Percentiles rank a stretch among this genome's conserved stretches.
Conservation (phyloP, 2,329 filamentous ascomycete genomes). For the Pseudogymnoascus sp. region DNA sequence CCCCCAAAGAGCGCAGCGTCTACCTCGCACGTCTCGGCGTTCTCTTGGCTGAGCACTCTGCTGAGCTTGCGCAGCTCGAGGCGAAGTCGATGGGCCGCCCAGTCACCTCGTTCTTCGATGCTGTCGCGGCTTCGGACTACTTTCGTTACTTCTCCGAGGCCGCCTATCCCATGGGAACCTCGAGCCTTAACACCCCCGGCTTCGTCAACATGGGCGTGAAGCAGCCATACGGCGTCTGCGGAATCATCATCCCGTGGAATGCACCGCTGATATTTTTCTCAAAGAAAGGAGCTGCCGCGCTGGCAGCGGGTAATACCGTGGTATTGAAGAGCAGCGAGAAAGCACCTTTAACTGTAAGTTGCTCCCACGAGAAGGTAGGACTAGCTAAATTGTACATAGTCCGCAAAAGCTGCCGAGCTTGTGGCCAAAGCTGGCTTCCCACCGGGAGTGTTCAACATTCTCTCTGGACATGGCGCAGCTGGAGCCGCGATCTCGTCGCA, state of each 20-base stretch:
- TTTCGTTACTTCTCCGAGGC: not conserved
- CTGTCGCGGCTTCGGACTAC: slow-evolving; percentile 6
- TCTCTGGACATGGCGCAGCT: slow-evolving; percentile 44
- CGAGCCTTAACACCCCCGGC: not conserved
- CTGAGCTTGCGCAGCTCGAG: slow-evolving; percentile 38
- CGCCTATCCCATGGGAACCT: not conserved
- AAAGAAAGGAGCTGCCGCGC: slow-evolving; percentile 47
- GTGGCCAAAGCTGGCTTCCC: slow-evolving; percentile 30
- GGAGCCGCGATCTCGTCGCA: slow-evolving; percentile 44
- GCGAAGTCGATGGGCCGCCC: slow-evolving; percentile 38
- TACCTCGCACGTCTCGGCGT: slow-evolving; percentile 26
- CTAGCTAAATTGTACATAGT: slow-evolving; percentile 31
- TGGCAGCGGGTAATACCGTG: slow-evolving; percentile 47
- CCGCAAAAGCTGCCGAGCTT: not conserved
- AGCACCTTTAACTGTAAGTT: slow-evolving; percentile 38
- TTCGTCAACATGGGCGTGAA: slow-evolving; percentile 3
- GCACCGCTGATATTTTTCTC: slow-evolving; percentile 43
- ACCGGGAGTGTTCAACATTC: slow-evolving; percentile 42
- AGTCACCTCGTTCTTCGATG: slow-evolving; percentile 9
- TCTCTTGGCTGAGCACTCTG: slow-evolving; percentile 28
- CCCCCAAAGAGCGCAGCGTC: slow-evolving; percentile 35
- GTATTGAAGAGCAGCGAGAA: slow-evolving; percentile 41
- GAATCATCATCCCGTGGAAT: slow-evolving; percentile 47
- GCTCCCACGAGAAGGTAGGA: slow-evolving; percentile 41
- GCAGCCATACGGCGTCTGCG: slow-evolving; percentile 34